Evolutionary conservation across 2,329 filamentous ascomycete genomes (phyloP), one percentile per base, ranked within the genome.

Genomic region (Aspergillus thermomutatus): DNA sequence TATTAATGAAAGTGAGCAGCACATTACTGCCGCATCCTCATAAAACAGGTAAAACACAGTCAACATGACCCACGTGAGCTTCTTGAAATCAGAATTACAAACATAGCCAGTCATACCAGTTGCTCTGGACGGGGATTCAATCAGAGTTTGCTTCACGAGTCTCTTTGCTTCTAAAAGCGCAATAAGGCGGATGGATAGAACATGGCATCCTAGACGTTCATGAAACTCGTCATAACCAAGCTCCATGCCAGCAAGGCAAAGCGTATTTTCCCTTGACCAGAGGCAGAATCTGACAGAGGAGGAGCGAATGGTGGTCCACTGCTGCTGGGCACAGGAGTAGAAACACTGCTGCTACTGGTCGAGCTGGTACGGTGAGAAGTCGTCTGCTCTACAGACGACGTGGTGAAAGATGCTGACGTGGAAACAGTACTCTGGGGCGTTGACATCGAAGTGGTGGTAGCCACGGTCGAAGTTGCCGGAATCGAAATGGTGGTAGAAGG

Each of bases 221-320:
- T 21, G 47, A 57, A 53, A 25, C 52, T 40, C 50, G 55, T 26
- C 14, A 54, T 52, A 1, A 37, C 48, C 27, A 37, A 40, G 10
- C 26, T 37, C n/a, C 61, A 43, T 4, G 52, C 55, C 53, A 60
- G 21, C n/a, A 50, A n/a, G 21, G 34, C 21, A 27, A 50, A 34
- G 14, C 50, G 17, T 45, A 50, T 37, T 21, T 50, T 41, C 31
- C 27, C 48, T 41, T 52, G 48, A 9, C 43, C 34, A n/a, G 25
- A 6, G 19, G 64, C 60, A 37, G 59, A 65, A 49, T 69, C 67
- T 5, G 59, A 25, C 21, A 62, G 61, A 21, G 67, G 65, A 26
- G 60, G 48, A 26, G 47, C 49, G 19, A 51, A 54, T 17, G 52
- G 31, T 23, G 48, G 21, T 17, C 54, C 46, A 47, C 47, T 49